These are phyloP conservation scores for Hypoxylon sp. DNA, from an alignment of 2,329 filamentous ascomycete species.

Conservation along the genomic window DNA sequence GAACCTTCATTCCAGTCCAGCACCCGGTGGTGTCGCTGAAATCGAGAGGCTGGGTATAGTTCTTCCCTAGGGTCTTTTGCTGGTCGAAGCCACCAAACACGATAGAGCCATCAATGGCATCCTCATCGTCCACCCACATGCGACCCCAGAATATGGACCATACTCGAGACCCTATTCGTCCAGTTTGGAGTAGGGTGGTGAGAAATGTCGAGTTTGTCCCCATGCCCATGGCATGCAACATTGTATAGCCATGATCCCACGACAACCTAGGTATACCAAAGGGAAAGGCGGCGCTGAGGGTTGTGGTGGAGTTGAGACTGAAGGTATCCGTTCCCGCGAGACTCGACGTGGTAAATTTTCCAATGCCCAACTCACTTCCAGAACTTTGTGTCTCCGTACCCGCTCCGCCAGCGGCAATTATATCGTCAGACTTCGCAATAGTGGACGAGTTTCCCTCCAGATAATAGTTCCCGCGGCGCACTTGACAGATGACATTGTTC, in stretches of 20 bases:
- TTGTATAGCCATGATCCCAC: slow-evolving; percentile 30
- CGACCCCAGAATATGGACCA: slow-evolving; percentile 54
- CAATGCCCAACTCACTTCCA: slow-evolving; percentile 13
- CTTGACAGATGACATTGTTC: slow-evolving; percentile 47
- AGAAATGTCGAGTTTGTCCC: slow-evolving; percentile 34
- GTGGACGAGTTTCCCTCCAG: slow-evolving; percentile 20
- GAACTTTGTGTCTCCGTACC: slow-evolving; percentile 16
- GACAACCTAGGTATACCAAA: slow-evolving; percentile 26
- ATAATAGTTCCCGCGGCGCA: slow-evolving; percentile 30
- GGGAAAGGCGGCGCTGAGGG: slow-evolving; percentile 6
- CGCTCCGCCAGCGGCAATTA: slow-evolving; percentile 28
- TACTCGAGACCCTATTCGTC: slow-evolving; percentile 28
- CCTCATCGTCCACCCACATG: slow-evolving; percentile 44
- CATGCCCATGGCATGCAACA: slow-evolving; percentile 30
- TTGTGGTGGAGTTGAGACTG: not conserved
- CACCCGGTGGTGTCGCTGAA: slow-evolving; percentile 44
- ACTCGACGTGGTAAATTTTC: slow-evolving; percentile 23
- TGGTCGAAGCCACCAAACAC: slow-evolving; percentile 52
- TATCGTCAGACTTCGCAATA: slow-evolving; percentile 26
- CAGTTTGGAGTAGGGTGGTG: slow-evolving; percentile 24
- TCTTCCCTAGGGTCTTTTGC: slow-evolving; percentile 47
- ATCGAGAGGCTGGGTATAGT: slow-evolving; percentile 47
- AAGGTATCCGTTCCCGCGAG: slow-evolving; percentile 12
- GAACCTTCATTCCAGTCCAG: slow-evolving; percentile 49
- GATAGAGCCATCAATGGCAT: slow-evolving; percentile 48